These are phyloP conservation scores for Backusella parvicylindrica DNA, from an alignment of 192 early-diverging fungal genomes.

Conservation along the genomic window DNA sequence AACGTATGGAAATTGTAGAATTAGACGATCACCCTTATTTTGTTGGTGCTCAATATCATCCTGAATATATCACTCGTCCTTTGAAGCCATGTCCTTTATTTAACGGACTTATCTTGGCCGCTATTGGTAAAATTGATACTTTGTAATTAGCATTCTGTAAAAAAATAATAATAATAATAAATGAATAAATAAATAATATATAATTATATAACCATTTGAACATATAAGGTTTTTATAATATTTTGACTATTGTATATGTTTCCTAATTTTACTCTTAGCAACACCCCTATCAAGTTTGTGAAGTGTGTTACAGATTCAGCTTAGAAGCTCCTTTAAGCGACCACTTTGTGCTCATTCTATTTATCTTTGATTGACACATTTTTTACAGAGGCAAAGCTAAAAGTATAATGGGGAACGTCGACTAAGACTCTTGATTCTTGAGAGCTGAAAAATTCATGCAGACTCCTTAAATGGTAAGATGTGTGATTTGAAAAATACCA, in stretches of 20 bases:
- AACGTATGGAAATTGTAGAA: slow-evolving; percentile 99
- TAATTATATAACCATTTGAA: neutral
- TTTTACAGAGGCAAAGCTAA: no score
- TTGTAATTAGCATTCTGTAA: slow-evolving; percentile 26
- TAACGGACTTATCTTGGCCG: slow-evolving; percentile 88
- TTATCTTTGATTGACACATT: no score
- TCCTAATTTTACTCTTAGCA: neutral
- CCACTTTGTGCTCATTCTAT: no score
- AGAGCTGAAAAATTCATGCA: no score
- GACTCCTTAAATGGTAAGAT: no score
- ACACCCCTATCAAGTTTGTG: neutral
- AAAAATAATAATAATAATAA: neutral
- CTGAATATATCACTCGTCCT: slow-evolving; percentile 95
- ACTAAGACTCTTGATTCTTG: no score
- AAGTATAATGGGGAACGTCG: no score
- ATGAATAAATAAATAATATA: neutral
- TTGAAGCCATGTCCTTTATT: slow-evolving; percentile 90
- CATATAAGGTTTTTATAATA: neutral
- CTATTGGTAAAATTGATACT: slow-evolving; percentile 64
- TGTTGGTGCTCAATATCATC: slow-evolving; percentile 95
- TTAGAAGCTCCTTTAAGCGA: neutral
- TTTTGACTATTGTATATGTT: neutral
- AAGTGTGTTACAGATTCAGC: neutral
- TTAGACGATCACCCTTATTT: slow-evolving; percentile 85
- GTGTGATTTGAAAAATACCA: no score